Evolutionary conservation across 2,329 filamentous ascomycete genomes (phyloP).

Genomic region (Aspergillus sp.): DNA sequence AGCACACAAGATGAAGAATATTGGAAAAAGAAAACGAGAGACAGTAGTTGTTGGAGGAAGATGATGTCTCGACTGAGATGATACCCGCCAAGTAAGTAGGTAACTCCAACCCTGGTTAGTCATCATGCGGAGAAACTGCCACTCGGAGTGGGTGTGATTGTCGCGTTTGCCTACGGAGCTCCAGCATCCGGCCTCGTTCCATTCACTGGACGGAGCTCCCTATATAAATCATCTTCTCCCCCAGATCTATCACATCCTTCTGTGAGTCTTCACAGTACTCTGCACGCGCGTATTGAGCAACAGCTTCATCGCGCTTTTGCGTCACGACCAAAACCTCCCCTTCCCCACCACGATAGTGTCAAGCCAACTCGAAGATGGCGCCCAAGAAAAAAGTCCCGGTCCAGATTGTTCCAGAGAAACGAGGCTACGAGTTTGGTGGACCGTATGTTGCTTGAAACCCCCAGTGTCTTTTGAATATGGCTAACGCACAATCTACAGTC

Average conservation of each 20-base stretch:
- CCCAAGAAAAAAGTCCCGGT: slow-evolving; percentile 35
- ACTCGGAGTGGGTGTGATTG: background rate
- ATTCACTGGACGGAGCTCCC: background rate
- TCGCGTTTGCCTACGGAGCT: background rate
- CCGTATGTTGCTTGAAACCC: slow-evolving; percentile 37
- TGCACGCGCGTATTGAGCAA: no score
- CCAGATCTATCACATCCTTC: background rate
- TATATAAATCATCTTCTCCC: background rate
- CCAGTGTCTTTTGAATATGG: background rate
- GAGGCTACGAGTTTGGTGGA: slow-evolving; percentile 49
- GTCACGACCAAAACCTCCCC: background rate
- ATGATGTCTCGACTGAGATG: no score
- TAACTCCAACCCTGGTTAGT: background rate
- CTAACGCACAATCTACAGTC: slow-evolving; percentile 47
- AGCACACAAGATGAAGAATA: background rate
- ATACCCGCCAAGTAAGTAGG: no score
- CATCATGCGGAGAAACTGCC: background rate
- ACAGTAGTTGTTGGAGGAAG: slow-evolving; percentile 2
- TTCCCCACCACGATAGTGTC: background rate
- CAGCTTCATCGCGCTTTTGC: background rate
- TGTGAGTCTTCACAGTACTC: background rate
- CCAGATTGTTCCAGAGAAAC: slow-evolving; percentile 39
- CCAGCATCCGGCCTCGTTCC: slow-evolving; percentile 1
- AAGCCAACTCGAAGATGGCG: slow-evolving; percentile 22
- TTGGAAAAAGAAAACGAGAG: background rate